These are phyloP conservation scores for Macrophomina tecta DNA, from an alignment of 2,329 filamentous ascomycete genomes.

Conservation along the genomic window DNA sequence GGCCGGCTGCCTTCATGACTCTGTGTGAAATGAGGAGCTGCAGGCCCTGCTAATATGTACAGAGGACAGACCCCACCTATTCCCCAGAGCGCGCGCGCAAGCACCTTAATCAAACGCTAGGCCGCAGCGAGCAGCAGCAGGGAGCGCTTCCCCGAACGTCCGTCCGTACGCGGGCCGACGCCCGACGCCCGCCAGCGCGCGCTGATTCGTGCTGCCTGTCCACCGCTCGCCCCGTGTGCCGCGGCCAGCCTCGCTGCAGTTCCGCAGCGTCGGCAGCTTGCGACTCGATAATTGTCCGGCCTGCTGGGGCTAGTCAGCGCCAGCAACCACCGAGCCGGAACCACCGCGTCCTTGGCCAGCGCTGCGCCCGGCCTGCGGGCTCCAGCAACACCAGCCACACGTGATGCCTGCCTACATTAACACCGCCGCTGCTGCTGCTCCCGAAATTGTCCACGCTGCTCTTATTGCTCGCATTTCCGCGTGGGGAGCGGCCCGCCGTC, in stretches of 20 bases:
- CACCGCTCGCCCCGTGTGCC: neutral
- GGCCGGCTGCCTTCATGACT: conserved; percentile 22
- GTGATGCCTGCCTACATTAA: neutral
- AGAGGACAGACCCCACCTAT: conserved; percentile 25
- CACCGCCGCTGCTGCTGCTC: too few species aligned
- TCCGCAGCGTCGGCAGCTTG: conserved; percentile 1
- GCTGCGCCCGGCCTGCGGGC: conserved; percentile 9
- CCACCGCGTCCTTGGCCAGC: conserved; percentile 9
- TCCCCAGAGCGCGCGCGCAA: conserved; percentile 24
- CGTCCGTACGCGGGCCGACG: conserved; percentile 17
- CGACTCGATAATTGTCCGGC: conserved; percentile 16
- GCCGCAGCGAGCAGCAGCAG: conserved; percentile 21
- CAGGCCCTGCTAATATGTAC: conserved; percentile 17
- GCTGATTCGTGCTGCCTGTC: conserved; percentile 14
- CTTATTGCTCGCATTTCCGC: conserved; percentile 21
- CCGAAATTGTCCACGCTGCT: neutral
- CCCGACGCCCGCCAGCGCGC: neutral
- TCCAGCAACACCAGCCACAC: neutral
- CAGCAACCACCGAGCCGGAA: conserved; percentile 11
- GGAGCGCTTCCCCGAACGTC: conserved; percentile 17
- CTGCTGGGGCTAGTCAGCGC: conserved; percentile 6
- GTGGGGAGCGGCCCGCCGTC: conserved; percentile 14
- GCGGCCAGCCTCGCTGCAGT: neutral
- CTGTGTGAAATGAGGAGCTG: conserved; percentile 25
- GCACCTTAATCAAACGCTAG: conserved; percentile 27